A percentile compares a stretch with the other conserved stretches of the same genome.
Conservation (phyloP, 768 basidiomycete genomes). For the Termitomyces sp. region DNA sequence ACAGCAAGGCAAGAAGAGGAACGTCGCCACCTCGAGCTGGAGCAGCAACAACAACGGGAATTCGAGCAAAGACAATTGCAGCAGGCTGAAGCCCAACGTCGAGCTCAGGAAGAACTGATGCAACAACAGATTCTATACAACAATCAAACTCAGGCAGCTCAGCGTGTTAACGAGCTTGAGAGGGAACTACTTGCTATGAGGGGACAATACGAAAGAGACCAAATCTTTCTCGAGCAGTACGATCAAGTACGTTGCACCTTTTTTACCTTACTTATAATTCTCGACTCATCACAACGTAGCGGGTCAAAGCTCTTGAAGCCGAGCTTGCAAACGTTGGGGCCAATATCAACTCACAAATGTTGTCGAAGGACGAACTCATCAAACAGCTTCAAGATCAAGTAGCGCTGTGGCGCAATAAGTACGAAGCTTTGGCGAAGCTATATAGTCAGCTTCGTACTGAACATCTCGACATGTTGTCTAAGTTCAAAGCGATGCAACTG, state of each 20-base stretch:
- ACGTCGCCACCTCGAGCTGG: slow-evolving; percentile 68
- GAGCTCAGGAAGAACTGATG: slow-evolving; percentile 86
- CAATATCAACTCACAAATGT: slow-evolving; percentile 82
- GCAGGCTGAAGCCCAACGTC: slow-evolving; percentile 84
- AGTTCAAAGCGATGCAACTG: slow-evolving; percentile 95
- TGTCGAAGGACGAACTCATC: slow-evolving; percentile 93
- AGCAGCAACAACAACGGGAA: slow-evolving; percentile 78
- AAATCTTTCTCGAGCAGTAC: slow-evolving; percentile 96
- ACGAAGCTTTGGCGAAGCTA: slow-evolving; percentile 96
- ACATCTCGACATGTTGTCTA: slow-evolving; percentile 94
- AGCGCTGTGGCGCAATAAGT: slow-evolving; percentile 95
- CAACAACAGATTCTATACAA: slow-evolving; percentile 81
- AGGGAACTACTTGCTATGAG: slow-evolving; percentile 88
- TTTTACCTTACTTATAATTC: background rate
- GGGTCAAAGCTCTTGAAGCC: slow-evolving; percentile 93
- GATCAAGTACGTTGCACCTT: slow-evolving; percentile 65
- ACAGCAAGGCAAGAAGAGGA: slow-evolving; percentile 83
- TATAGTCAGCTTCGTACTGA: slow-evolving; percentile 98
- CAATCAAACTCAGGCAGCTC: slow-evolving; percentile 71
- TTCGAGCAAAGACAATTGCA: slow-evolving; percentile 86
- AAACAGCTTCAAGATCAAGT: slow-evolving; percentile 96
- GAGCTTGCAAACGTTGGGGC: slow-evolving; percentile 73
- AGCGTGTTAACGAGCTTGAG: slow-evolving; percentile 78
- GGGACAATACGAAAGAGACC: slow-evolving; percentile 97
- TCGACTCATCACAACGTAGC: slow-evolving; percentile 39